Percentiles rank a stretch among this genome's conserved stretches.
Evolutionary conservation across 208 protist genomes (phyloP).

Genomic region (Naegleria fowleri): DNA sequence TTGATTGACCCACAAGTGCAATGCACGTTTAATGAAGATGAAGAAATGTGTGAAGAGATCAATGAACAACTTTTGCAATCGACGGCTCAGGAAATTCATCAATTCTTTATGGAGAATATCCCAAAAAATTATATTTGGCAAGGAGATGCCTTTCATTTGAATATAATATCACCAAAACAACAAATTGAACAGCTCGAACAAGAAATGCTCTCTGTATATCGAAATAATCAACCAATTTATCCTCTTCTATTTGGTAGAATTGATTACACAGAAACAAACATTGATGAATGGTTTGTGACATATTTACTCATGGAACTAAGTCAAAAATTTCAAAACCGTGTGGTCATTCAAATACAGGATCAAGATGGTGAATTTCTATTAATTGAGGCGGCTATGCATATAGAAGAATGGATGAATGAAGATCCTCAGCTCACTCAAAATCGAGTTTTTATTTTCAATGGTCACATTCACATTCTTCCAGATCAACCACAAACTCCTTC

Average conservation of each 20-base stretch:
- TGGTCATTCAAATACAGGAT: not conserved
- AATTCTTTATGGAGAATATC: not conserved
- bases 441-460: slow-evolving; percentile 24
- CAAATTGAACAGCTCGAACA: not conserved
- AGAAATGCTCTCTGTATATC: not conserved
- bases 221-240: not conserved
- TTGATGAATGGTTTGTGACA: slow-evolving; percentile 33
- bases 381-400: slow-evolving; percentile 11
- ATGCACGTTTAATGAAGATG: not conserved
- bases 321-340: not conserved
- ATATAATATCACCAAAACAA: not conserved
- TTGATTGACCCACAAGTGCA: not conserved
- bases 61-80: not conserved
- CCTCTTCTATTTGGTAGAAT: slow-evolving; percentile 1
- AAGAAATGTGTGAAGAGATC: not conserved
- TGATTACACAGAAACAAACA: slow-evolving; percentile 7
- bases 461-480: slow-evolving; percentile 4
- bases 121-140: slow-evolving; percentile 11
- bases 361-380: slow-evolving; percentile 31
- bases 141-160: not conserved
- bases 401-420: slow-evolving; percentile 10
- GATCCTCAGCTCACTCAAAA: not conserved
- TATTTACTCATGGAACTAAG: not conserved
- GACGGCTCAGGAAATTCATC: not conserved
- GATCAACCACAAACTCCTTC: not conserved